Base-by-base conservation (phyloP, 805 yeast genomes). In the Pichia kluyveri region DNA sequence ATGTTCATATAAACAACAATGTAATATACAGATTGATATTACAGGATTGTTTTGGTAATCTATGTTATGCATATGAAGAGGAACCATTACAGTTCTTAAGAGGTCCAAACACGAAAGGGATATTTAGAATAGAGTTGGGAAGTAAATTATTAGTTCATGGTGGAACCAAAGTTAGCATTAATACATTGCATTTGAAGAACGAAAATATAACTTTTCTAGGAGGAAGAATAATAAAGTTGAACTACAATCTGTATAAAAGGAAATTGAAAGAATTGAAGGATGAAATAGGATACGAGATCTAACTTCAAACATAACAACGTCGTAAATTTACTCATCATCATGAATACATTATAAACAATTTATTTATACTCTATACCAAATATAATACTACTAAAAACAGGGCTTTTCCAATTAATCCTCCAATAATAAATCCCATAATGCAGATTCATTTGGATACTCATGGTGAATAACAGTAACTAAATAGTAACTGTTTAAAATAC, bases 381-480 rank as follows among this genome's bases (percentile, higher is more conserved):
- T 30, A 30, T 10, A 11, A 30, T 8, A 30, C 11, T 11, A 30
- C 32, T 34, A 34, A 4, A 34, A 8, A 14, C 17, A 15, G 10
- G 17, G 26, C 18, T 26, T 9, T 10, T 18, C 39, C 39, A 30
- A 28, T 8, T 40, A 15, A 30, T 44, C 52, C 27, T 60, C 64
- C 45, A 76, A 62, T 43, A 86, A 63, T 44, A 78, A 56, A 23
- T 80, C 82, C 97, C 97, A 89, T 44, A 89, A 71, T 1, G 82
- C 95, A 50, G 73, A 69, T 56, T 82, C 87, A 47, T 82, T 75
- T 43, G 78, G 77, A 66, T 74, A 88, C 60, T 90, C 91, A 60
- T 90, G 96, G 62, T 86, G 88, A 31, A 91, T 82, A 52, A 91
- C 73, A 40, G 96, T 83, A n/a, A 89, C 88, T 56, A 93, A 71